Base-by-base conservation (phyloP, 2,329 filamentous ascomycete species). In the Neofusicoccum ribis region DNA sequence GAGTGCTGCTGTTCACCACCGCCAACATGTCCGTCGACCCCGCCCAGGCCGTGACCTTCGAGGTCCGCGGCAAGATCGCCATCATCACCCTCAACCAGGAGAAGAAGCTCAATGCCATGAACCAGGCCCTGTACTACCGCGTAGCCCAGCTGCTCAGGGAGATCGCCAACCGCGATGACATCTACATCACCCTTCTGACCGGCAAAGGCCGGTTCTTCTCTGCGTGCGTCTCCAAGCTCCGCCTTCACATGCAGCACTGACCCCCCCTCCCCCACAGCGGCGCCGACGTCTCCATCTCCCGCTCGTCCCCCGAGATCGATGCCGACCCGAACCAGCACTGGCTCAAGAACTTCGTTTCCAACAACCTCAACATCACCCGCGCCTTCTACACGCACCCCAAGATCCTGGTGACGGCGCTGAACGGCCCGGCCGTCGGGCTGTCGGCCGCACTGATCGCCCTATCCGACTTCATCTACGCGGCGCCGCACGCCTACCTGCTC, bases 351-450 rank as follows among this genome's bases (percentile, higher is more conserved):
- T 96, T 98, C 79, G 90, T 92, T 11, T 83, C 89, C 70, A 90
- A 91, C 83, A 98, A 98, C 83, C 86, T 97, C 65, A 91, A 96
- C 84, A 86, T 92, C 72, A 95, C 93, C 2, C 89, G 92, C 72
- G 89, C 92, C 71, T 97, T 98, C 82, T 93, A 95, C 82, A 89
- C 88, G 14, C 95, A 98, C 80, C 91, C 93, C 71, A 97, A 98
- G 81, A 91, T 98, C 79, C 90, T 98, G 27, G 86, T 98, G 67
- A 89, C 89, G 0, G 95, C 92, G 0, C 88, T 98, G 69, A 98
- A 98, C 80, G 95, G 94, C 3, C 95, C 95, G 5, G 93, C 89
- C 11, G 85, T 99, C 62, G 95, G 95, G 5, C 88, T 98, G 37
- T 91, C 90, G 1, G 95, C 94, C 0, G 93, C 94, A 0, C 80